Percentiles rank a stretch among this genome's conserved stretches.
Evolutionary conservation across 2,329 filamentous ascomycete genomes (phyloP).

Genomic region (Calcarisporium arbuscula): DNA sequence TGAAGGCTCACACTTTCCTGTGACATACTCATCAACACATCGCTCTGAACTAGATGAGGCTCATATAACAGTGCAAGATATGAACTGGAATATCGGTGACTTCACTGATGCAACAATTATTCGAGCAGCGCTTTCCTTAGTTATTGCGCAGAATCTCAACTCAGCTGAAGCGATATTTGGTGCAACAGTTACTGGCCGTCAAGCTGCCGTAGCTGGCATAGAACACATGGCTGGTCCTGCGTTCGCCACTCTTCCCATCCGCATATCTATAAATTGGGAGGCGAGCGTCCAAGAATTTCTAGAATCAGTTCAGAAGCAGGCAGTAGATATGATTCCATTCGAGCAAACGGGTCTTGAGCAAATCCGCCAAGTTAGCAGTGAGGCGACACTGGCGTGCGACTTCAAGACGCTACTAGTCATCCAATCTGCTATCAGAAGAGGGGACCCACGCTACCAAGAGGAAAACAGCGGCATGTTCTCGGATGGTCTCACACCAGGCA

Average conservation of each 20-base stretch:
- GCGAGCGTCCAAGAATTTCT: constrained; percentile 7
- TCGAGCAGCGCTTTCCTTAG: constrained; percentile 40
- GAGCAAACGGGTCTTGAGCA: constrained; percentile 13
- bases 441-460: too few species aligned
- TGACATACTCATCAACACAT: constrained; percentile 1
- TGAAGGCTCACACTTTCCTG: constrained; percentile 1
- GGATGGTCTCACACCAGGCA: too few species aligned
- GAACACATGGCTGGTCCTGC: constrained; percentile 18
- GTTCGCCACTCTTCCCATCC: constrained; percentile 35
- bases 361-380: constrained; percentile 10
- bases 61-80: constrained; percentile 28
- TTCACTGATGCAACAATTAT: constrained; percentile 9
- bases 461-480: too few species aligned
- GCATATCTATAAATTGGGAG: constrained; percentile 25
- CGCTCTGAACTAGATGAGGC: constrained; percentile 1
- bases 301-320: constrained; percentile 8
- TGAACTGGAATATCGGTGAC: constrained; percentile 11
- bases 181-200: constrained; percentile 33
- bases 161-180: constrained; percentile 33
- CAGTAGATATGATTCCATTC: constrained; percentile 10
- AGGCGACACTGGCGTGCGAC: constrained; percentile 11
- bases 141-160: constrained; percentile 41
- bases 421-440: too few species aligned
- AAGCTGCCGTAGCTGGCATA: constrained; percentile 12
- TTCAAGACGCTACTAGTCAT: constrained; percentile 23